These are phyloP conservation scores for Botryosphaeria agaves DNA, from an alignment of 2,329 filamentous ascomycete species.

Conservation along the genomic window DNA sequence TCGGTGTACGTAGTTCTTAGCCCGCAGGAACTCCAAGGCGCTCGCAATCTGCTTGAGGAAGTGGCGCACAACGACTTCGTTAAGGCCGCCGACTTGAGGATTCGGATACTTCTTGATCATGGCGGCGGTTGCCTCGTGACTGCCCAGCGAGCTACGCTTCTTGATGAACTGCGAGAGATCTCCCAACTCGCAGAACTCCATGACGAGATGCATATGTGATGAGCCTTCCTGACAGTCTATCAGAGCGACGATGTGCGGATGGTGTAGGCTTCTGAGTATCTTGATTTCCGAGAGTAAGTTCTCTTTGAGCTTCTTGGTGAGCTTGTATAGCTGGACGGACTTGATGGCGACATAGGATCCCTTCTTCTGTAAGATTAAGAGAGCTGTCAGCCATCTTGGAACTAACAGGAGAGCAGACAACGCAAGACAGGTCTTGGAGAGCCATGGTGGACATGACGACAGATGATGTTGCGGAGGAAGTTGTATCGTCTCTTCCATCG, in stretches of 20 bases:
- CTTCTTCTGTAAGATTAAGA: slow-evolving; percentile 50
- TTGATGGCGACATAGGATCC: slow-evolving; percentile 86
- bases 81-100: slow-evolving; percentile 63
- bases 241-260: slow-evolving; percentile 91
- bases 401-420: too few relatives aligned
- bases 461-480: too few relatives aligned
- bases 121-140: slow-evolving; percentile 66
- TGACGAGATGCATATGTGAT: slow-evolving; percentile 85
- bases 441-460: too few relatives aligned
- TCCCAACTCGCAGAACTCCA: slow-evolving; percentile 96
- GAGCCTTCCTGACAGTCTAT: slow-evolving; percentile 83
- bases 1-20: slow-evolving; percentile 78
- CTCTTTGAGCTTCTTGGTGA: slow-evolving; percentile 92
- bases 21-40: slow-evolving; percentile 74
- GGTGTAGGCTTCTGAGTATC: slow-evolving; percentile 82
- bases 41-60: slow-evolving; percentile 91
- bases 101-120: slow-evolving; percentile 92
- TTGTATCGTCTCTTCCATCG: too few relatives aligned
- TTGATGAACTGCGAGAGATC: slow-evolving; percentile 94
- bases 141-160: slow-evolving; percentile 66
- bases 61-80: slow-evolving; percentile 92
- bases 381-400: too few relatives aligned
- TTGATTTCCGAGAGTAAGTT: slow-evolving; percentile 92
- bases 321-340: slow-evolving; percentile 74
- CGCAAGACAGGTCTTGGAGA: too few relatives aligned